Base-by-base conservation (phyloP, 78 protist genomes). In the Paratrimastix pyriformis region DNA sequence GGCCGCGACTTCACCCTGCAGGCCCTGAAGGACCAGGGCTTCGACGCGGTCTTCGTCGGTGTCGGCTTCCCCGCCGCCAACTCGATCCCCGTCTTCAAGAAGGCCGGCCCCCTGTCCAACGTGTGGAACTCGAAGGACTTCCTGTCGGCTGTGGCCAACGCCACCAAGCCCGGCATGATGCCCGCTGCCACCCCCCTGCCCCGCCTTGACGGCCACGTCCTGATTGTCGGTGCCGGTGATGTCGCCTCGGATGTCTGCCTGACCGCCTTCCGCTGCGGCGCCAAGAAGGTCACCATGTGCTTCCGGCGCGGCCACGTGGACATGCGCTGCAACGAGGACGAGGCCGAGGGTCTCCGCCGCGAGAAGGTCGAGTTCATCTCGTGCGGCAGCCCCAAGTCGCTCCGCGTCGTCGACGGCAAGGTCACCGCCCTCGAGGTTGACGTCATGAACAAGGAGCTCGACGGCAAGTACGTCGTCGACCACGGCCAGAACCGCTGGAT, bases 151-250 rank as follows among this genome's bases (percentile, higher is more conserved):
- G 88, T 87, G n/a, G 42, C 87, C 18, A 69, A 71, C 55, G 89
- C 84, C 1, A 73, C 87, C 55, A 93, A 93, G 78, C 80, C 88
- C 21, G 94, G 94, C 37, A 81, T 92, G 92, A 26, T 15, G 86
- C 91, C 80, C 88, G 86, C 33, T 84, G 90, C 72, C 74, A 59
- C 33, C 33, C 44, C 43, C n/a, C 75, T 84, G 15, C 92, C 93
- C 26, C 60, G 69, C 55, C 44, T 93, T 11, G 26, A 55, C 65
- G 96, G 96, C n/a, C 60, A 84, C 52, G 96, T 90, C 32, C 77
- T 93, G 44, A 96, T 95, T 2, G 71, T 92, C 42, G 98, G 98
- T 39, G 97, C 97, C 6, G 98, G 98, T 30, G 97, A 95, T 79
- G 90, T 96, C 0, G 98, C 98, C 5, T 76, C 92, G 40, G 98